A percentile compares a stretch with the other conserved stretches of the same genome.
Conservation (phyloP, 192 early-diverging fungal species). For the Ambispora gerdemannii region DNA sequence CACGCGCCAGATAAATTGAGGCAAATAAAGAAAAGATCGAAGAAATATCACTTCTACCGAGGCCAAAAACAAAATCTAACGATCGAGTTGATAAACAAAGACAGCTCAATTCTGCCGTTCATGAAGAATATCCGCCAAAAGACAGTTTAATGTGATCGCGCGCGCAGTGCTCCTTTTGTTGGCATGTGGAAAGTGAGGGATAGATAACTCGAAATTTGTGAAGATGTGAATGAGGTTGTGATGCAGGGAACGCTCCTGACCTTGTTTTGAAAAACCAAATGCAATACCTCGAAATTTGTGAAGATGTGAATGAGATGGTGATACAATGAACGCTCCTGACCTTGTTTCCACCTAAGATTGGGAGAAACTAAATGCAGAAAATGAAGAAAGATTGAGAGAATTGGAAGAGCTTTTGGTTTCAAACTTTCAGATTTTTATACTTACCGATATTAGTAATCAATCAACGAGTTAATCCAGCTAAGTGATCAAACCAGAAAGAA, state of each 20-base stretch:
- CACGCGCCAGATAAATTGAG: background rate
- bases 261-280: too few species aligned
- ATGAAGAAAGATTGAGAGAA: too few species aligned
- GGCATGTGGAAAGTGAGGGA: background rate
- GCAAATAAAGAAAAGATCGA: background rate
- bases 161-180: slow-evolving; percentile 15
- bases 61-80: slow-evolving; percentile 19
- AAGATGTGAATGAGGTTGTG: slow-evolving; percentile 22
- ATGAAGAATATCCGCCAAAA: slow-evolving; percentile 2
- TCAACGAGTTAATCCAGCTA: too few species aligned
- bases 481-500: too few species aligned
- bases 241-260: slow-evolving; percentile 6
- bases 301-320: slow-evolving; percentile 25
- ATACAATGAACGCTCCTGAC: too few species aligned
- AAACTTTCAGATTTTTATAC: too few species aligned
- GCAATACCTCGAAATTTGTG: slow-evolving; percentile 16
- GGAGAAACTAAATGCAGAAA: too few species aligned
- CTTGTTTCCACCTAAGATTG: too few species aligned
- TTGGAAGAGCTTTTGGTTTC: too few species aligned
- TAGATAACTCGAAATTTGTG: slow-evolving; percentile 18
- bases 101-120: background rate
- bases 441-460: too few species aligned
- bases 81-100: background rate
- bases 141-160: slow-evolving; percentile 13
- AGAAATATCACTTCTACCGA: slow-evolving; percentile 2